Conservation (phyloP, 768 basidiomycete genomes). For the Cystobasidium tubakii region DNA sequence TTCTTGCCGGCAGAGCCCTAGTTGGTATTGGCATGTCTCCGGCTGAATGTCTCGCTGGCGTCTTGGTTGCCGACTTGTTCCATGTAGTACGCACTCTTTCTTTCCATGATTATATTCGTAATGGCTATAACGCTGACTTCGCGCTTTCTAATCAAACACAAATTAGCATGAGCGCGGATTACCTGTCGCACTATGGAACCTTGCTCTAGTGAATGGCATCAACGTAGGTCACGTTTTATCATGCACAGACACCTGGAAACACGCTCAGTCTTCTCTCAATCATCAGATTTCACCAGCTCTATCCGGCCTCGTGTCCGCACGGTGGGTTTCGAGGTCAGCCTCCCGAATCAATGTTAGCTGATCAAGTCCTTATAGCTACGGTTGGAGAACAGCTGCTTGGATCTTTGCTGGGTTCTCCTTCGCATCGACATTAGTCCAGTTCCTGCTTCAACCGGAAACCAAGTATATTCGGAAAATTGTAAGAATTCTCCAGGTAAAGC, state of each 20-base stretch:
- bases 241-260: no score
- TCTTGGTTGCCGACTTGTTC: constrained; percentile 15
- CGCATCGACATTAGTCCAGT: neutral
- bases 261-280: no score
- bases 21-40: constrained; percentile 18
- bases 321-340: neutral
- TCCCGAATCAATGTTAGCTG: neutral
- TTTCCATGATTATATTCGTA: no score
- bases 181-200: neutral
- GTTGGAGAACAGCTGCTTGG: constrained; percentile 10
- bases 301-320: constrained; percentile 7
- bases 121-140: no score
- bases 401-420: constrained; percentile 17
- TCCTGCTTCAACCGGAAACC: constrained; percentile 11
- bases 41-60: constrained; percentile 10
- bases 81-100: neutral
- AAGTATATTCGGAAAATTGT: constrained; percentile 11
- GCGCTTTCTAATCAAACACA: no score
- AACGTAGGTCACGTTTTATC: neutral
- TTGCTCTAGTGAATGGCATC: constrained; percentile 16
- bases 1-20: neutral
- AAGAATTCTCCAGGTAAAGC: neutral
- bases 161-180: constrained; percentile 5
- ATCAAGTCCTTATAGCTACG: neutral
- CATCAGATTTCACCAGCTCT: constrained; percentile 8